Evolutionary conservation across 345 rosid genomes (phyloP), one percentile per base, ranked within the genome.

Genomic region (Camelina neglecta): DNA sequence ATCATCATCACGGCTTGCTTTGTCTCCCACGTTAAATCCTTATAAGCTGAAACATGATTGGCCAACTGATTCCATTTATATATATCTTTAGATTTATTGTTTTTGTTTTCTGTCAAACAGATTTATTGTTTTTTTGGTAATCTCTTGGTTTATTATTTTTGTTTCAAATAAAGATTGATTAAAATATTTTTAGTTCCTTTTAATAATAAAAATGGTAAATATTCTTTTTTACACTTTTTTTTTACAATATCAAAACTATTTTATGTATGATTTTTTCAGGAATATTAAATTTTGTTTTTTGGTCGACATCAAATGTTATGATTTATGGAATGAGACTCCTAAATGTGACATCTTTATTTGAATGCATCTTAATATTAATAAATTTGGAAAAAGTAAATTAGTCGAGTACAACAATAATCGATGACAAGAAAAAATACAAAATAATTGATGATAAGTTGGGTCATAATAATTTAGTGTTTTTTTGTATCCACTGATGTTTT

Each of bases 31-130:
- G 62, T 68, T 75, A 18, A 29, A 20, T 74, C 51, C 42, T 60
- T 67, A 50, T 67, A 4, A 39, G 12, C 64, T 62, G 64, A 69
- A 69, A 60, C 75, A 69, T 61, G 69, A 69, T 54, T 76, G 69
- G 57, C 79, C 70, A 76, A 61, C 75, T 61, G 65, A 61, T 69
- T 61, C 69, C 64, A 60, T 75, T 68, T 41, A 16, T 67, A 16
- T 67, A 58, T 67, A 58, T 38, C n/a, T 56, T 60, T 38, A 18
- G 2, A 21, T 73, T 13, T 16, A 1, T 9, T 48, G 18, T 66
- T 16, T 51, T 65, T 1, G 2, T 48, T 18, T 66, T n/a, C 26
- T 33, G 35, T 0, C 6, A 31, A 31, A 31, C 23, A 21, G 23
- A 31, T 31, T 29, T 3, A 29, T 31, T 33, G 1, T 2, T 8